A percentile compares a stretch with the other conserved stretches of the same genome.
Conservation (phyloP, 129 eudicot species). For the Lactuca sativa region DNA sequence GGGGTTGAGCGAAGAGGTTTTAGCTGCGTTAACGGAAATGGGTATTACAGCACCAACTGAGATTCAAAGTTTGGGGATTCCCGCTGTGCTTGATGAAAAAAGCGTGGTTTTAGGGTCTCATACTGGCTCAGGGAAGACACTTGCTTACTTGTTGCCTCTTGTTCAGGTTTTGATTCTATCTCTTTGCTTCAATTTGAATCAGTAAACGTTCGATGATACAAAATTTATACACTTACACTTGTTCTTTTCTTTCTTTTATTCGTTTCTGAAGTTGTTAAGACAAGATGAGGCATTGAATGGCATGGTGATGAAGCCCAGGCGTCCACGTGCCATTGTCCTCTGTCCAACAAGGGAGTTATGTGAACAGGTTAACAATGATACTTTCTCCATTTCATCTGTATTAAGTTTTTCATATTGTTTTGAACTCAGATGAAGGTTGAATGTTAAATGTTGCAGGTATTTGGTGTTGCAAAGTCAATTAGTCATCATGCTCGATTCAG, state of each 20-base stretch:
- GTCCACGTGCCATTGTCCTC: constrained; percentile 84
- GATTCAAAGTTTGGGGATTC: constrained; percentile 90
- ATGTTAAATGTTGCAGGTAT: constrained; percentile 59
- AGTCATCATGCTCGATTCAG: constrained; percentile 97
- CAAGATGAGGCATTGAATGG: constrained; percentile 71
- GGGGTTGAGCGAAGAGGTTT: constrained; percentile 79
- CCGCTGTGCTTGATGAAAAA: constrained; percentile 63
- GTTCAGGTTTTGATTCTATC: constrained; percentile 55
- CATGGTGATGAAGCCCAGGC: constrained; percentile 87
- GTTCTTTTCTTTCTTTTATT: neutral
- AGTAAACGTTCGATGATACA: constrained; percentile 2
- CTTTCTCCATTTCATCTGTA: neutral
- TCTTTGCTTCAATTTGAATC: neutral
- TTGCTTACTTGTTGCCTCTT: constrained; percentile 87
- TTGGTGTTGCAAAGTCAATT: constrained; percentile 77
- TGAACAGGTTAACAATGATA: constrained; percentile 66
- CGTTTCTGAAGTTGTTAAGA: constrained; percentile 51
- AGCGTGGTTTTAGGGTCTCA: constrained; percentile 95
- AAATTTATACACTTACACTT: constrained; percentile 2
- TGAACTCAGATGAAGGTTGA: constrained; percentile 11
- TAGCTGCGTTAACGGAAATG: constrained; percentile 76
- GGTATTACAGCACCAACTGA: constrained; percentile 83
- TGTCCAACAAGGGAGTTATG: constrained; percentile 97
- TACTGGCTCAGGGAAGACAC: constrained; percentile 98
- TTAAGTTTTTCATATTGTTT: neutral